Evolutionary conservation across 192 early-diverging fungal genomes (phyloP).

Genomic region (Gaertneriomyces sp.): DNA sequence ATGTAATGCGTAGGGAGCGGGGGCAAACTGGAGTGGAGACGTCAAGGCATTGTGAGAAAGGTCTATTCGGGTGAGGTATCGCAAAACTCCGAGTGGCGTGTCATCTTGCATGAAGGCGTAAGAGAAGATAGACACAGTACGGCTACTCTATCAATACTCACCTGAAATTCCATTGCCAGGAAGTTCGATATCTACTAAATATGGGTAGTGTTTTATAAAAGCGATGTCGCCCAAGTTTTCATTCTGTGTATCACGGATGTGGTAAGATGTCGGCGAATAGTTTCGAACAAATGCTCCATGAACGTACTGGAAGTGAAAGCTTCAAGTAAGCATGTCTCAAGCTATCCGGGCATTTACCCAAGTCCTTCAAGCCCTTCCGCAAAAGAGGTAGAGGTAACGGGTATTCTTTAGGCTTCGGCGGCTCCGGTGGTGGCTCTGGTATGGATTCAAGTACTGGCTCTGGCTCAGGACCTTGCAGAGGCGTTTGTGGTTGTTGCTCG

Average conservation of each 20-base stretch:
- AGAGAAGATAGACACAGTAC: constrained; percentile 1
- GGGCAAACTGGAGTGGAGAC: constrained; percentile 28
- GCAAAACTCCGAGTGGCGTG: constrained; percentile 31
- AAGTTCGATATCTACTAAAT: constrained; percentile 43
- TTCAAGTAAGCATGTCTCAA: constrained; percentile 41
- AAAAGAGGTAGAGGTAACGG: constrained; percentile 29
- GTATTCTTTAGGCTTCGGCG: too few species aligned
- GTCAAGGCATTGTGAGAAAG: constrained; percentile 51
- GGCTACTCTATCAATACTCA: constrained; percentile 6
- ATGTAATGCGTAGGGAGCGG: constrained; percentile 51
- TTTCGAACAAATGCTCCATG: too few species aligned
- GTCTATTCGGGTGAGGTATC: constrained; percentile 49
- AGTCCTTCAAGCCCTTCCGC: constrained; percentile 30
- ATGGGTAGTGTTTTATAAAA: constrained; percentile 34
- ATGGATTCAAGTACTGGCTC: too few species aligned
- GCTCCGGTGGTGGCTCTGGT: too few species aligned
- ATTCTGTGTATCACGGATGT: constrained; percentile 20
- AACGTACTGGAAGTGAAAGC: constrained; percentile 43
- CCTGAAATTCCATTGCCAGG: constrained; percentile 46
- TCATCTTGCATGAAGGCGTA: constrained; percentile 19
- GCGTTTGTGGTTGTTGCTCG: too few species aligned
- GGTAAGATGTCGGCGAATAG: too few species aligned
- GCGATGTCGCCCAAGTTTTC: constrained; percentile 32
- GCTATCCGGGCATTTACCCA: constrained; percentile 38
- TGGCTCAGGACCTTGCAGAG: too few species aligned